phyloP scores from a whole-genome alignment of 345 rosid genomes.

The Hirschfeldia incana region DNA sequence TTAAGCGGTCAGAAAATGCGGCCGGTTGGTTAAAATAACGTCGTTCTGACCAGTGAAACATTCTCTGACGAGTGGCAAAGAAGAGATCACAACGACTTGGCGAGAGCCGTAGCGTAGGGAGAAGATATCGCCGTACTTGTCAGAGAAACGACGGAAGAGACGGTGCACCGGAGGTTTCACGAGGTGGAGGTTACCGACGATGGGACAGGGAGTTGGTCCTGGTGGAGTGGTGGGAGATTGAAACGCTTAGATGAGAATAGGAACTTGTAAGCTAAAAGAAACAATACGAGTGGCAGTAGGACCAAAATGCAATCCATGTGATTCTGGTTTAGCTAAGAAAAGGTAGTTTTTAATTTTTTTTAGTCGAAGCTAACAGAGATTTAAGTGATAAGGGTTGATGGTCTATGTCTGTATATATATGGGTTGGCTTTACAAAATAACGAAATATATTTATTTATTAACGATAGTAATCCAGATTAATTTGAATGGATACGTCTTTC shows the following conservation, averaged over 20 bases:
- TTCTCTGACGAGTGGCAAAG: conserved; percentile 48
- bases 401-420: conserved; percentile 2
- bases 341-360: not conserved
- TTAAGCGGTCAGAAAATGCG: conserved; percentile 42
- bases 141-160: conserved; percentile 32
- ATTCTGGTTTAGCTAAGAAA: not conserved
- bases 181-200: conserved; percentile 53
- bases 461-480: no score
- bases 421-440: not conserved
- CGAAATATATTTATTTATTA: no score
- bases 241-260: conserved; percentile 2
- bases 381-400: not conserved
- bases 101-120: conserved; percentile 46
- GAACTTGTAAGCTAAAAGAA: conserved; percentile 15
- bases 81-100: conserved; percentile 46
- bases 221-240: conserved; percentile 51
- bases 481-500: no score
- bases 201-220: conserved; percentile 50
- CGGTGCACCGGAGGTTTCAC: conserved; percentile 44
- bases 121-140: conserved; percentile 45
- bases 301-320: conserved; percentile 20
- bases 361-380: not conserved
- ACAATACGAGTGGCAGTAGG: conserved; percentile 2
- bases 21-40: conserved; percentile 49
- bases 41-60: conserved; percentile 52